Base-by-base conservation (phyloP, 768 basidiomycete genomes). In the Favolaschia claudopus region DNA sequence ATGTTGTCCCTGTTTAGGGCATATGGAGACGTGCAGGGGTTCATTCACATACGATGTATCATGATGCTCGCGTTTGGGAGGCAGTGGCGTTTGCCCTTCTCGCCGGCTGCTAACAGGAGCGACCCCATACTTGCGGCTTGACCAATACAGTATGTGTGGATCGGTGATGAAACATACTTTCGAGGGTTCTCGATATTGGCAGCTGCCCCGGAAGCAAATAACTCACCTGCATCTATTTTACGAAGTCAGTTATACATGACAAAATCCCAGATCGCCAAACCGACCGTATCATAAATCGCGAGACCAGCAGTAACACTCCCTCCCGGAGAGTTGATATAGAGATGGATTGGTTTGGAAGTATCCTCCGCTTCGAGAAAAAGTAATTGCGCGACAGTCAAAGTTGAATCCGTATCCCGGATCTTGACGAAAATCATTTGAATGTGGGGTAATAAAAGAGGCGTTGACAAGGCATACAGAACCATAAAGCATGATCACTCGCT, bases 61-160 rank as follows among this genome's bases (percentile, higher is more conserved):
- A 99, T 99, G 69, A 99, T 94, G 70, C 91, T 93, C 19, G 95
- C 90, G 71, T 98, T 92, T 13, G 95, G 94, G 56, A 99, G 83
- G 66, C 91, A 91, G 71, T 95, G 95, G 28, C 96, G 83, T 72
- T 96, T 94, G 32, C 96, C 96, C 64, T 82, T 88, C 77, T 91
- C 94, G 32, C 95, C 95, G 44, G 94, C 95, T 10, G 94, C 91
- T 5, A 99, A 84, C 17, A 99, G 84, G 45, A 98, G 82, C 44
- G 93, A 96, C 8, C 95, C 96, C 96, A 99, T 98, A 24, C 92
- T 95, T 57, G 93, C 93, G 25, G 96, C 96, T 73, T 96, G 89
- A 22, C 96, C 96, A 58, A 98, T 84, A 71, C 95, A 95, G 76
- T 97, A 98, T 1, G 96, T 99, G 70, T 97, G 95, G 61, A 99